Evolutionary conservation across 192 early-diverging fungal genomes (phyloP).

Genomic region (Gamsiella multidivaricata): DNA sequence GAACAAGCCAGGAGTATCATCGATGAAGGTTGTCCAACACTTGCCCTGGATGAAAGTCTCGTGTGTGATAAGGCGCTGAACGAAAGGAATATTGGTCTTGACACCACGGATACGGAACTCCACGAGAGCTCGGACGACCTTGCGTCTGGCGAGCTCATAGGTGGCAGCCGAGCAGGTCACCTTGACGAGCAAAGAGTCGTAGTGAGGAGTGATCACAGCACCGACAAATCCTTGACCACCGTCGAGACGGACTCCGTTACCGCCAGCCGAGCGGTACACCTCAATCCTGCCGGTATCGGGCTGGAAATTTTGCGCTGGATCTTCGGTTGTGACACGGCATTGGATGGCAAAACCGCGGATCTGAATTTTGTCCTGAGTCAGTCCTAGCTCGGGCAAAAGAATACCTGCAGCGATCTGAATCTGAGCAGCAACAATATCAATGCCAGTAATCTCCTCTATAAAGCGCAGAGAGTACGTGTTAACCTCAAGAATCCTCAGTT

Average conservation of each 20-base stretch:
- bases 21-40: conserved; percentile 98
- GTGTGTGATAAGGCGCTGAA: conserved; percentile 88
- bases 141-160: conserved; percentile 91
- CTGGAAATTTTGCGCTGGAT: conserved; percentile 92
- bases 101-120: conserved; percentile 98
- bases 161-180: conserved; percentile 87
- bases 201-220: conserved; percentile 93
- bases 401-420: conserved; percentile 95
- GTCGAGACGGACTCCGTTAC: conserved; percentile 88
- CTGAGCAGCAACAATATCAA: conserved; percentile 94
- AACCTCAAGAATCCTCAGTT: too few species aligned
- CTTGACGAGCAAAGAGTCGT: conserved; percentile 96
- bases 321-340: conserved; percentile 97
- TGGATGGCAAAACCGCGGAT: conserved; percentile 92
- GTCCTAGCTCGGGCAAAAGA: conserved; percentile 77
- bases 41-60: conserved; percentile 82
- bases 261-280: conserved; percentile 91
- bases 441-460: conserved; percentile 92
- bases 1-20: conserved; percentile 95
- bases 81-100: conserved; percentile 96
- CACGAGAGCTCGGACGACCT: conserved; percentile 86
- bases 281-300: conserved; percentile 97
- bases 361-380: conserved; percentile 84
- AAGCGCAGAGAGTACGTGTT: not conserved
- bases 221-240: conserved; percentile 91